Base-by-base conservation (phyloP, 345 rosid genomes). In the Aquilaria malaccensis region DNA sequence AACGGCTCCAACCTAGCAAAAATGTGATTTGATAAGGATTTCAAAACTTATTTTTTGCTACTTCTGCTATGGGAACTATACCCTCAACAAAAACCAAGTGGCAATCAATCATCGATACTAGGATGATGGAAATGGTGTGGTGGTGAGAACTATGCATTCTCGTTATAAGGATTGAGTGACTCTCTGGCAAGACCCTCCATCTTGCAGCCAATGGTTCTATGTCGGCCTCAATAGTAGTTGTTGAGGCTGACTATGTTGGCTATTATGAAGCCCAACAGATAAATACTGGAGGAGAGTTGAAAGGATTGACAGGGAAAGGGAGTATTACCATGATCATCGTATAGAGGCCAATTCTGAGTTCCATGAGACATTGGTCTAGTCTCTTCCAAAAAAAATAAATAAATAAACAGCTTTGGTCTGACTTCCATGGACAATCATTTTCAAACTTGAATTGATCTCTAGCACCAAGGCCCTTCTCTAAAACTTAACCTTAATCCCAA, bases 181-280 rank as follows among this genome's bases (percentile, higher is more conserved):
- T 88, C 87, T 0, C 98, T 85, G 57, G 86, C 85, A 15, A 91
- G 77, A 49, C 90, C 88, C 54, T 88, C 95, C 79, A 86, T 50
- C 63, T 91, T 88, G 11, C 88, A 80, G 72, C 90, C 96, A 47
- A 67, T 78, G 75, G 89, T 83, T 56, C 22, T 22, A 22, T 22
- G 22, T 22, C 70, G 75, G 59, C 92, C 95, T 2, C 78, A 60
- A 71, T 88, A 86, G 84, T 79, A 59, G 58, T 72, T 22, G 22
- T 22, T 77, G 32, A 84, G 56, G 33, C 98, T 92, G 56, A 86
- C 90, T 32, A 91, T 89, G 70, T 86, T 80, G 62, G 87, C 82
- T 61, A 81, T 62, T 30, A 88, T 68, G 76, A 83, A 91, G 33
- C 98, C 96, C 4, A 86, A 59, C 75, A 86, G 45, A 74, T 59